These are phyloP conservation scores for Lactarius vividus DNA, from an alignment of 768 basidiomycete genomes.

Conservation along the genomic window DNA sequence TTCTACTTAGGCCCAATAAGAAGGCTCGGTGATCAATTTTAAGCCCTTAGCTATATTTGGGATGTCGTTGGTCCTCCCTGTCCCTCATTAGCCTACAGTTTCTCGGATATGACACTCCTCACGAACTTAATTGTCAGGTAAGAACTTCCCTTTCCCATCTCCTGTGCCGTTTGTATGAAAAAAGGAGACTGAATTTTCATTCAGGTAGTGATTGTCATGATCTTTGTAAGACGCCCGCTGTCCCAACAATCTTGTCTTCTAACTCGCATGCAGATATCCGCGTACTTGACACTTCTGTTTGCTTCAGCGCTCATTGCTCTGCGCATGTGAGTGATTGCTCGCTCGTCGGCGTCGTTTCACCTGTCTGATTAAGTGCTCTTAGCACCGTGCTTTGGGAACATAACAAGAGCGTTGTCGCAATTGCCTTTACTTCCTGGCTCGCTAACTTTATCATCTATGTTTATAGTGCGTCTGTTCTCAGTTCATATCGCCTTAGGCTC, in stretches of 20 bases:
- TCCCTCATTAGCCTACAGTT: neutral
- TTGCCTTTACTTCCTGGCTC: neutral
- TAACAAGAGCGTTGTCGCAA: neutral
- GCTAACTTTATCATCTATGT: neutral
- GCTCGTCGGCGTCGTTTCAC: neutral
- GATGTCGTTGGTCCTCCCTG: conserved; percentile 1
- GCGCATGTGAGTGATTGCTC: conserved; percentile 15
- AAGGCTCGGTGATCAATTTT: neutral
- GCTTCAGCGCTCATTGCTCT: conserved; percentile 18
- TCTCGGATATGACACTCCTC: neutral
- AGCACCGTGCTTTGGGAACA: conserved; percentile 13
- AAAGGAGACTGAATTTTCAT: neutral
- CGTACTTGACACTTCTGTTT: conserved; percentile 1
- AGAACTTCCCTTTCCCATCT: neutral
- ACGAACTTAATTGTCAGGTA: conserved; percentile 1
- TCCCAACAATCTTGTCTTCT: neutral
- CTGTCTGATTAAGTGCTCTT: neutral
- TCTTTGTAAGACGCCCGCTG: neutral
- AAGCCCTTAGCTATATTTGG: conserved; percentile 5
- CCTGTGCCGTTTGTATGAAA: neutral
- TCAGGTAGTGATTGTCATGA: neutral
- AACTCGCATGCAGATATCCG: neutral
- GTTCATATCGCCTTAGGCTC: neutral
- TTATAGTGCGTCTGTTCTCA: neutral
- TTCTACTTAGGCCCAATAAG: neutral